phyloP scores from a whole-genome alignment of 2,329 filamentous ascomycete species.

The Microcera coccophila region DNA sequence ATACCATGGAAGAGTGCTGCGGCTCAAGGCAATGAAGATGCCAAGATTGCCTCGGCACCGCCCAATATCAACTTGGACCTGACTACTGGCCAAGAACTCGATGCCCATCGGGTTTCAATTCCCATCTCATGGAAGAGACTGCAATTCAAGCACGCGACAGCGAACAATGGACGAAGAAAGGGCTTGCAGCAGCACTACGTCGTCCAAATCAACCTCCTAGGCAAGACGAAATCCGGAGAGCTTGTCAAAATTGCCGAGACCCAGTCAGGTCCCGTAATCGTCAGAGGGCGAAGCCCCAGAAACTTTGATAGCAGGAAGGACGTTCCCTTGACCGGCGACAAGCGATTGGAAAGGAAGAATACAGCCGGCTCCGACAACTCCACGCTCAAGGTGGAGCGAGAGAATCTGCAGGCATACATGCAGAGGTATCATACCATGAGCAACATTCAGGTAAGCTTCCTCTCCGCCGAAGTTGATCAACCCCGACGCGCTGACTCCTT shows the following conservation, averaged over 20 bases:
- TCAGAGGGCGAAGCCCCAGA: constrained; percentile 83
- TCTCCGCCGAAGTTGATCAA: neutral
- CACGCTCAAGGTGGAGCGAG: constrained; percentile 33
- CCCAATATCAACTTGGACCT: constrained; percentile 54
- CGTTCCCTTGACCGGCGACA: constrained; percentile 63
- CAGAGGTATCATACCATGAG: constrained; percentile 33
- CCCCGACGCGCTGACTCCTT: constrained; percentile 12
- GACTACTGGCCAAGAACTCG: constrained; percentile 61
- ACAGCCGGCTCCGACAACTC: constrained; percentile 33
- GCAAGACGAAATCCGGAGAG: constrained; percentile 65
- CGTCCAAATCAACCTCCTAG: constrained; percentile 78
- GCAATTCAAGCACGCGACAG: constrained; percentile 93
- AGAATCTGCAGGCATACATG: constrained; percentile 27
- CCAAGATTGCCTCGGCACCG: constrained; percentile 48
- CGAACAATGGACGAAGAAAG: constrained; percentile 91
- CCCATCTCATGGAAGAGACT: constrained; percentile 90
- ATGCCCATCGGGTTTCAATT: constrained; percentile 73
- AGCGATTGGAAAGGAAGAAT: constrained; percentile 45
- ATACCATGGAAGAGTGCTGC: constrained; percentile 89
- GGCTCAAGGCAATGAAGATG: constrained; percentile 49
- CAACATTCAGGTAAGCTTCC: constrained; percentile 32
- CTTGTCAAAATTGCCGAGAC: constrained; percentile 76
- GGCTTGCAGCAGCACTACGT: constrained; percentile 94
- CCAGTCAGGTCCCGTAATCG: constrained; percentile 88
- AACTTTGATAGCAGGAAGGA: constrained; percentile 94